phyloP scores from a whole-genome alignment of 805 yeast species.

The Candida tallmaniae region DNA sequence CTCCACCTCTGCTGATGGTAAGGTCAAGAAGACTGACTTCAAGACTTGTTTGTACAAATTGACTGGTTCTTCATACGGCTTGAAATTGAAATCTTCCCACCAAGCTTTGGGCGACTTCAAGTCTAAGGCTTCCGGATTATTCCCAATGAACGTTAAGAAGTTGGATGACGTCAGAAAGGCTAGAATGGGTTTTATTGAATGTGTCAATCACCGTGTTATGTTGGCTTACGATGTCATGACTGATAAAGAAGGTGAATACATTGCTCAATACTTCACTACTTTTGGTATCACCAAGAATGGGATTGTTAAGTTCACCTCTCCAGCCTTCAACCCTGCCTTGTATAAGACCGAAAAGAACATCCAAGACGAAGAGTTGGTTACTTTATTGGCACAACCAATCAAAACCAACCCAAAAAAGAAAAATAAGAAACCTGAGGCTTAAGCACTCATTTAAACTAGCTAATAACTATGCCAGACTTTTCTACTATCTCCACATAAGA shows the following conservation, averaged over 20 bases:
- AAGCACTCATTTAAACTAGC: too few species aligned
- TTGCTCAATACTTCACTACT: slow-evolving; percentile 73
- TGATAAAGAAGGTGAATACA: slow-evolving; percentile 61
- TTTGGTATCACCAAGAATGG: slow-evolving; percentile 74
- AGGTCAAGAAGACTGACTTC: slow-evolving; percentile 54
- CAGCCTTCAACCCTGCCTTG: slow-evolving; percentile 44
- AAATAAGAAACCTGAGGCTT: slow-evolving; percentile 3
- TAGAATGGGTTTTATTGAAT: slow-evolving; percentile 71
- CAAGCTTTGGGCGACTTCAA: slow-evolving; percentile 62
- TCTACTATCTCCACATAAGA: too few species aligned
- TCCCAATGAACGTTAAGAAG: slow-evolving; percentile 65
- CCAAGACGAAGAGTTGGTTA: slow-evolving; percentile 45
- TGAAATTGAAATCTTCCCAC: slow-evolving; percentile 70
- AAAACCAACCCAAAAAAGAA: slow-evolving; percentile 40
- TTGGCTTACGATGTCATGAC: slow-evolving; percentile 64
- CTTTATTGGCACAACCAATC: slow-evolving; percentile 47
- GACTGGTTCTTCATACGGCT: slow-evolving; percentile 62
- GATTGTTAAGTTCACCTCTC: slow-evolving; percentile 56
- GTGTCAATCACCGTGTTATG: slow-evolving; percentile 61
- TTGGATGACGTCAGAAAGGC: slow-evolving; percentile 67
- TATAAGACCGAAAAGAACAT: slow-evolving; percentile 56
- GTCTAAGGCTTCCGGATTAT: slow-evolving; percentile 52
- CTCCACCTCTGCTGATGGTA: slow-evolving; percentile 61
- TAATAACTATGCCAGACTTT: too few species aligned
- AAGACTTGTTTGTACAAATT: slow-evolving; percentile 69